Evolutionary conservation across 2,329 filamentous ascomycete species (phyloP), one percentile per base, ranked within the genome.

Genomic region (Corinectria fuckeliana): DNA sequence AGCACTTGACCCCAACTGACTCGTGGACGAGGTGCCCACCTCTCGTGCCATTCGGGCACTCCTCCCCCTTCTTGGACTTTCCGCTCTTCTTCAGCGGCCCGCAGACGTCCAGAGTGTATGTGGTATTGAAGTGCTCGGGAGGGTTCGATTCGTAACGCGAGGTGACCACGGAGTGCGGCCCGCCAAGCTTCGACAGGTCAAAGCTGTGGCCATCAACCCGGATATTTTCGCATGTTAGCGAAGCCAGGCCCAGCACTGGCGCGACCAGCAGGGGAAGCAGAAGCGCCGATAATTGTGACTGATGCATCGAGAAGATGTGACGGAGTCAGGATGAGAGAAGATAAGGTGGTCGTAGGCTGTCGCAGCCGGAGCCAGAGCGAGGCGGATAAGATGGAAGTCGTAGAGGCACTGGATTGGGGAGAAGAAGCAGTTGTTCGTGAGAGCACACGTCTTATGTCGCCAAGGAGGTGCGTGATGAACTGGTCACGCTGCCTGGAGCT

Each of bases 21-120:
- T 18, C 4, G 25, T 20, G 3, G 18, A 8, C 10, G 20, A 10
- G 4, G 18, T 58, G 56, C 80, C 61, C 76, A 91, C 89, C 85
- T 81, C 88, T 82, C 3, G 91, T 88, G 38, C 88, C 88, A 45
- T 84, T 83, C 0, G 87, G 88, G 72, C 92, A 96, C 69, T 88
- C 79, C 34, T 88, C 80, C 5, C 81, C 76, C 65, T 83, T 82
- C 16, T 79, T 77, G 1, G 81, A 78, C 21, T 84, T 84, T 41
- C 85, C 85, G 49, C 81, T 83, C 72, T 85, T 84, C 74, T 85
- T 85, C 64, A 97, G 77, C 6, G 85, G 81, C 51, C 81, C 77
- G 78, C 92, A 96, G 48, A 96, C 81, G 69, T 96, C 90, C 57
- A 96, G 73, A 1, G 91, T 93, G 75, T 92, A 96, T 41, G 91